Base-by-base conservation (phyloP, 495 filamentous ascomycete species). In the Annulohypoxylon nitens region DNA sequence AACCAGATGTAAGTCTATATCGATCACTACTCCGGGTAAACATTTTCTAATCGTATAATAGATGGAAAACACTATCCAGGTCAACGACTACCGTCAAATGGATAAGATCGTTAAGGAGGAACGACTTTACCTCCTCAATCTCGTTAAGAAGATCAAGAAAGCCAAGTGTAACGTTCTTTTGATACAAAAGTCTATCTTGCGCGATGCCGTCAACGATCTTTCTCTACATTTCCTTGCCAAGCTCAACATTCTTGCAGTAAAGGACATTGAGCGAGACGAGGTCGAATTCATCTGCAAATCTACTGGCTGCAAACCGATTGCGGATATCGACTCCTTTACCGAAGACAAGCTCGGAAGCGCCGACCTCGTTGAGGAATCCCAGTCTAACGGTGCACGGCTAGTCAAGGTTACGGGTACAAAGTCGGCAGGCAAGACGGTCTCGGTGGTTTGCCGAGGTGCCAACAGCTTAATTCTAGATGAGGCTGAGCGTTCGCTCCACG, bases 71-170 rank as follows among this genome's bases (percentile, higher is more conserved):
- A 94, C 96, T 81, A 97, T 99, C 73, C 91, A 97, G 8, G 96
- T 99, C 54, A 98, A 99, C 82, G 96, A 99, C 86, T 99, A 99
- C 87, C 88, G 96, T 67, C 96, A 99, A 82, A 99, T 99, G 96
- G 96, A 99, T 83, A 99, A 98, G 87, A 99, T 99, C 74, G 87
- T 99, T 63, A 99, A 99, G 82, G 96, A 99, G 84, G 96, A 99
- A 85, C 93, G 97, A 67, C 93, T 94, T 67, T 99, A 99, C 82
- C 87, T 99, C 67, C 89, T 99, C 50, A 97, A 98, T 84, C 93
- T 99, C 90, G 94, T 94, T 78, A 99, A 99, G 89, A 99, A 98
- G 88, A 99, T 99, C 84, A 97, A 98, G 85, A 98, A 97, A 87
- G 95, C 94, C 75, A 98, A 98, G 84, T 99, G 96, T 86, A 99